Conservation (phyloP, 306 rosid species). For the Hippophae gyantsensis region DNA sequence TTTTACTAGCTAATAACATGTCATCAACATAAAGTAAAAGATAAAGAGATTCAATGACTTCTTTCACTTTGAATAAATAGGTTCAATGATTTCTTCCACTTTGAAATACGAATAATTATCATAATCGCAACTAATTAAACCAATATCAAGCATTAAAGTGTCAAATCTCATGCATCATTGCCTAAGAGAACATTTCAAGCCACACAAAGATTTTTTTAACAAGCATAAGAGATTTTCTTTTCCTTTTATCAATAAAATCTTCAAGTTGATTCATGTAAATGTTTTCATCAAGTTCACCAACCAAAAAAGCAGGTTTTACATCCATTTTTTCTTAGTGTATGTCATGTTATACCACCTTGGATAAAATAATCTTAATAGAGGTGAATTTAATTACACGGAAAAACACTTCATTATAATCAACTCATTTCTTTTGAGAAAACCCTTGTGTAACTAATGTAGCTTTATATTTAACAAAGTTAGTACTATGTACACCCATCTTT, state of each 20-base stretch:
- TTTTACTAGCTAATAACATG: too few species aligned
- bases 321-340: neutral
- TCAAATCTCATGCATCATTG: rapidly evolving
- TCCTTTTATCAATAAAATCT: neutral
- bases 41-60: too few species aligned
- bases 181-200: neutral
- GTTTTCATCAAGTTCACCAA: neutral
- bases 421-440: neutral
- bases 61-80: too few species aligned
- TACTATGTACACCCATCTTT: too few species aligned
- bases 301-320: neutral
- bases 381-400: neutral
- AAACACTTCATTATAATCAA: neutral
- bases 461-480: too few species aligned
- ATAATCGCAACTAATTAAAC: too few species aligned
- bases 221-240: too few species aligned
- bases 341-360: neutral
- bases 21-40: too few species aligned
- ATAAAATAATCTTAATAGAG: neutral
- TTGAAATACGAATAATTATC: too few species aligned
- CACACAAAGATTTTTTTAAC: neutral
- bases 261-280: neutral
- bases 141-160: too few species aligned
- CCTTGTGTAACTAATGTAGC: neutral
- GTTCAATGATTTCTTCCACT: too few species aligned